Conservation (phyloP, 2,329 filamentous ascomycete species). For the Diaporthe vexans region DNA sequence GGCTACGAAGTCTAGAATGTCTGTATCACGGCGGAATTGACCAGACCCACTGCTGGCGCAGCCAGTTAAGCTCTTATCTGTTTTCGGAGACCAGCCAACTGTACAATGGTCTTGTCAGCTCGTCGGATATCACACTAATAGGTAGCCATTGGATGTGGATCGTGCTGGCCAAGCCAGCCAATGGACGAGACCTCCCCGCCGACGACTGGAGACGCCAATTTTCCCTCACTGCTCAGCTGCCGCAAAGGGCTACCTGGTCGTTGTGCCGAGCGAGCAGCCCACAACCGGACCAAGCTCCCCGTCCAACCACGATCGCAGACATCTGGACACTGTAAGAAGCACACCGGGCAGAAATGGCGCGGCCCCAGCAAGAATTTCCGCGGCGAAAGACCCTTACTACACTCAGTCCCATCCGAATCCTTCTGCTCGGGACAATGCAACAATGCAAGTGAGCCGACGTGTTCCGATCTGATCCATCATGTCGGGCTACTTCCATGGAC, state of each 20-base stretch:
- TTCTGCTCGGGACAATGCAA: neutral
- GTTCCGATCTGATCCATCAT: neutral
- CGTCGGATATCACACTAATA: neutral
- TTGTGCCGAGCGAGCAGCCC: neutral
- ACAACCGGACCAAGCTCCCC: neutral
- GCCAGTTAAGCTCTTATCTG: neutral
- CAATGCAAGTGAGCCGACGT: neutral
- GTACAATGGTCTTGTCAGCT: neutral
- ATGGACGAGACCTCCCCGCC: neutral
- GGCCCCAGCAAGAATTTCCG: conserved; percentile 11
- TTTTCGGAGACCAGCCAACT: conserved; percentile 14
- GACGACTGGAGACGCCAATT: conserved; percentile 8
- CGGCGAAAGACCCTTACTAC: neutral
- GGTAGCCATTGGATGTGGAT: conserved; percentile 19
- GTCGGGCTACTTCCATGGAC: conserved; percentile 13
- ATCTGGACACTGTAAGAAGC: neutral
- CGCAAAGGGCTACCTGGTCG: neutral
- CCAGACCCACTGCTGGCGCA: neutral
- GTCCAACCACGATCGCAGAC: conserved; percentile 1
- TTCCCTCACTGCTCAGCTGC: conserved; percentile 14
- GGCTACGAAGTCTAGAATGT: neutral
- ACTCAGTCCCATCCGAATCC: neutral
- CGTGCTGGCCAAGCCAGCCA: neutral
- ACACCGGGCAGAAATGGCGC: neutral
- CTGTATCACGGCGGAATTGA: neutral